A percentile compares a stretch with the other conserved stretches of the same genome.
phyloP scores from a whole-genome alignment of 331 rosid species.

The Phaseolus coccineus region DNA sequence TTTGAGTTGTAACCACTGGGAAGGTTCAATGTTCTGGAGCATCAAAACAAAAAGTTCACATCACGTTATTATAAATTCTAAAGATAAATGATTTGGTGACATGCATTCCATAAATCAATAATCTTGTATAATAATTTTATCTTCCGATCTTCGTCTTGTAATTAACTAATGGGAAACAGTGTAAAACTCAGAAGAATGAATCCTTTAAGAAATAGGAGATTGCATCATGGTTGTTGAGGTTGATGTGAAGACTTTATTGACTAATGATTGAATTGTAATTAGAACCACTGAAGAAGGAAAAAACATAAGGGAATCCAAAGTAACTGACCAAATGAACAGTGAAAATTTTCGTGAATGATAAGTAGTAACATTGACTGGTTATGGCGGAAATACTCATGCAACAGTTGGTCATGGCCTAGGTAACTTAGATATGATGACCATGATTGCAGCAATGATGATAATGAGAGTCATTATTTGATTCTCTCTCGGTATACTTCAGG shows the following conservation, averaged over 20 bases:
- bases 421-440: slow-evolving; percentile 37
- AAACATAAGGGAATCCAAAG: slow-evolving; percentile 13
- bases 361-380: not conserved
- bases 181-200: not conserved
- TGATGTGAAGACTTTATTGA: slow-evolving; percentile 24
- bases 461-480: slow-evolving; percentile 29
- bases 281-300: slow-evolving; percentile 19
- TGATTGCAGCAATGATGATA: slow-evolving; percentile 47
- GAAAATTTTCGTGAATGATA: slow-evolving; percentile 4
- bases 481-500: slow-evolving; percentile 26
- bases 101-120: not conserved
- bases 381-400: slow-evolving; percentile 31
- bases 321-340: slow-evolving; percentile 12
- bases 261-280: slow-evolving; percentile 18
- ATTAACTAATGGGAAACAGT: not conserved
- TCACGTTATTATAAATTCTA: not conserved
- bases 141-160: not conserved
- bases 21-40: slow-evolving; percentile 11
- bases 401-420: slow-evolving; percentile 35
- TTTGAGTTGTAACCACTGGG: slow-evolving; percentile 14
- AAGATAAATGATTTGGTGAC: not conserved
- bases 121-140: not conserved
- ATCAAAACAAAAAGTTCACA: slow-evolving; percentile 4
- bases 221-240: slow-evolving; percentile 17
- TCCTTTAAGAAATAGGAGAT: not conserved